Evolutionary conservation across 768 basidiomycete species (phyloP).

Genomic region (Strobilomyces dryophilus): DNA sequence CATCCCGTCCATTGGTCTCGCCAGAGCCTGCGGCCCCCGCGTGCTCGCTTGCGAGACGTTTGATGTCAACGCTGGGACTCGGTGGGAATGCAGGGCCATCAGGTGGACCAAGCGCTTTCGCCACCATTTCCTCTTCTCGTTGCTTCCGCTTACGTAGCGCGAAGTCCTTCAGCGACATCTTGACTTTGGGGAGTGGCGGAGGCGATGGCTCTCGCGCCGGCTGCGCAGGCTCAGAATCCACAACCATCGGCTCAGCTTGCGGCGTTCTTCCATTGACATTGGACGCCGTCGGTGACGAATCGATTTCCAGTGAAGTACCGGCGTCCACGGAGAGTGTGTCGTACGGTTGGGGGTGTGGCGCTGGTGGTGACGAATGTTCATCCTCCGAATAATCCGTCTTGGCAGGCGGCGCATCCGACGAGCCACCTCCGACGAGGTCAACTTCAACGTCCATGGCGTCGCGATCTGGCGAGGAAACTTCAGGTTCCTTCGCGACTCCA

Average conservation of each 20-base stretch:
- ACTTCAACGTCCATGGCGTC: slow-evolving; percentile 25
- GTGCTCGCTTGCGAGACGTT: slow-evolving; percentile 8
- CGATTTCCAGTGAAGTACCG: background rate
- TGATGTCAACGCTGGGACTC: slow-evolving; percentile 20
- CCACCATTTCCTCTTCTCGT: slow-evolving; percentile 41
- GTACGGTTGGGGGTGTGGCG: background rate
- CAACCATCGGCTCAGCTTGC: slow-evolving; percentile 7
- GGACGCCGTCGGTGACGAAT: background rate
- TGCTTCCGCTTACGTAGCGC: slow-evolving; percentile 51
- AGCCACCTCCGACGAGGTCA: slow-evolving; percentile 8
- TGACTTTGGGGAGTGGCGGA: slow-evolving; percentile 46
- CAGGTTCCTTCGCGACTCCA: background rate
- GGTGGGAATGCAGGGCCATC: slow-evolving; percentile 9
- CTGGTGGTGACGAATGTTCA: background rate
- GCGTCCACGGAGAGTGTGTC: background rate
- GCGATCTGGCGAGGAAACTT: background rate
- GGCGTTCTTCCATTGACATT: slow-evolving; percentile 1
- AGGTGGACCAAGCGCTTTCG: slow-evolving; percentile 24
- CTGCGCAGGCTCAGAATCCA: slow-evolving; percentile 6
- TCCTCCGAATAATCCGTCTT: background rate
- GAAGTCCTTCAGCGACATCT: slow-evolving; percentile 56
- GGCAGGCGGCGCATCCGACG: background rate
- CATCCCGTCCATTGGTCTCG: slow-evolving; percentile 6
- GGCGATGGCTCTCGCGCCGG: slow-evolving; percentile 23
- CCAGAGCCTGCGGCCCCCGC: background rate